A percentile compares a stretch with the other conserved stretches of the same genome.
Conservation (phyloP, 2,329 filamentous ascomycete species). For the Dactylellina cionopaga region DNA sequence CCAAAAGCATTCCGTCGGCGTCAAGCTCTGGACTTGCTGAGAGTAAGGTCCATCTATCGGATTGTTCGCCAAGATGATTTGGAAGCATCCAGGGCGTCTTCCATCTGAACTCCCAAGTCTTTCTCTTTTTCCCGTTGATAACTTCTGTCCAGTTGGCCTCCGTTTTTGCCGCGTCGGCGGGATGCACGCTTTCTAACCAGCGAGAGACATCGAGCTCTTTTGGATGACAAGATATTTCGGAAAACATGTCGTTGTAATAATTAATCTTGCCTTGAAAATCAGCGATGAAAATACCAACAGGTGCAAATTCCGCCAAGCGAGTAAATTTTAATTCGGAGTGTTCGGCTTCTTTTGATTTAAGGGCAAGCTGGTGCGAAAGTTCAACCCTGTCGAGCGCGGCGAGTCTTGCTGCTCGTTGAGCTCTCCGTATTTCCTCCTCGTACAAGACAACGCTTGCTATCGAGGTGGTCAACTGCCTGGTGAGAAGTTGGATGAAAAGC, state of each 20-base stretch:
- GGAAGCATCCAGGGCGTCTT: conserved; percentile 36
- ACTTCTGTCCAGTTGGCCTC: conserved; percentile 41
- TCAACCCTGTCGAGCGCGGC: conserved; percentile 81
- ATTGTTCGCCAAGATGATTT: conserved; percentile 42
- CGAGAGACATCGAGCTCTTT: conserved; percentile 30
- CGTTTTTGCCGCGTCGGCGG: conserved; percentile 25
- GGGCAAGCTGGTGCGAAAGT: conserved; percentile 77
- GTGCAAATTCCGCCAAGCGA: conserved; percentile 83
- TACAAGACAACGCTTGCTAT: conserved; percentile 83
- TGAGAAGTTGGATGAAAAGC: conserved; percentile 72
- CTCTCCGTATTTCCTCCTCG: conserved; percentile 81
- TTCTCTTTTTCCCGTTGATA: conserved; percentile 36
- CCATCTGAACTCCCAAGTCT: conserved; percentile 52
- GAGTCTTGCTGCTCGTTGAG: conserved; percentile 76
- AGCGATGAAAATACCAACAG: conserved; percentile 87
- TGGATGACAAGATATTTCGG: conserved; percentile 59
- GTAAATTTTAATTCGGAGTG: conserved; percentile 78
- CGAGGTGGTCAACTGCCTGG: conserved; percentile 73
- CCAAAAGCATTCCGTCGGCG: conserved; percentile 38
- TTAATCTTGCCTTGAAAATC: conserved; percentile 75
- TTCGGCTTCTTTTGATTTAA: conserved; percentile 68
- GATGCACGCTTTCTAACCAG: conserved; percentile 51
- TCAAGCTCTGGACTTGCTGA: conserved; percentile 50
- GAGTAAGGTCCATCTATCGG: conserved; percentile 44
- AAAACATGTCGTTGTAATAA: conserved; percentile 83